Percentiles rank a stretch among this genome's conserved stretches.
Conservation (phyloP, 2,329 filamentous ascomycete genomes). For the Endothia cerciana region DNA sequence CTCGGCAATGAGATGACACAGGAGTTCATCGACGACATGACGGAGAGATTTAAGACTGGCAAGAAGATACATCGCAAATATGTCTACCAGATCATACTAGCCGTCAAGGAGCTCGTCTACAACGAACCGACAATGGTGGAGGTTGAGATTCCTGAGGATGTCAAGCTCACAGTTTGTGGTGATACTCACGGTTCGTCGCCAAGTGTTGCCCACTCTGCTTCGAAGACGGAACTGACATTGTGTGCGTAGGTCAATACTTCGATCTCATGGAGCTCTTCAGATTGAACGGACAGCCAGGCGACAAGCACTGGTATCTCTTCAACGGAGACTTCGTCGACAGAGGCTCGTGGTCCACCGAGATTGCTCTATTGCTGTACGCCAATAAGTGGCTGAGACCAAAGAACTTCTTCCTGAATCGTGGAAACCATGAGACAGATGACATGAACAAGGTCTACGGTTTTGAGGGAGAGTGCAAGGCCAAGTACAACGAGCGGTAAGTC, state of each 20-base stretch:
- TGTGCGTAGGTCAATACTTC: slow-evolving; percentile 83
- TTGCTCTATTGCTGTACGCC: slow-evolving; percentile 88
- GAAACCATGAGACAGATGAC: slow-evolving; percentile 98
- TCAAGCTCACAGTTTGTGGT: slow-evolving; percentile 89
- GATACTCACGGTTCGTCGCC: slow-evolving; percentile 81
- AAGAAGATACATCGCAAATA: slow-evolving; percentile 97
- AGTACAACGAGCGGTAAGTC: slow-evolving; percentile 80
- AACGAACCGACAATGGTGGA: slow-evolving; percentile 98
- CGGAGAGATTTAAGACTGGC: slow-evolving; percentile 89
- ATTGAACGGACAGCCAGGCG: slow-evolving; percentile 81
- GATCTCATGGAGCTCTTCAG: slow-evolving; percentile 96
- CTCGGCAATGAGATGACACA: slow-evolving; percentile 86
- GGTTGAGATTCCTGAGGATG: slow-evolving; percentile 76
- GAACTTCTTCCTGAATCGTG: slow-evolving; percentile 92
- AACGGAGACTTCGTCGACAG: slow-evolving; percentile 99
- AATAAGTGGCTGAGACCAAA: slow-evolving; percentile 94
- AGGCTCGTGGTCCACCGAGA: slow-evolving; percentile 97
- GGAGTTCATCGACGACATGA: slow-evolving; percentile 98
- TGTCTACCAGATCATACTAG: slow-evolving; percentile 92
- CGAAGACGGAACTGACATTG: slow-evolving; percentile 31
- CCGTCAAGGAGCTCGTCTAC: slow-evolving; percentile 86
- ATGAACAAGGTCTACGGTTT: slow-evolving; percentile 99
- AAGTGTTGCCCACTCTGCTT: slow-evolving; percentile 14
- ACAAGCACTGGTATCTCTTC: slow-evolving; percentile 93
- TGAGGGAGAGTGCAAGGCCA: slow-evolving; percentile 96